phyloP scores from a whole-genome alignment of 2,329 filamentous ascomycete genomes.

The Chaetomium olivaceum region DNA sequence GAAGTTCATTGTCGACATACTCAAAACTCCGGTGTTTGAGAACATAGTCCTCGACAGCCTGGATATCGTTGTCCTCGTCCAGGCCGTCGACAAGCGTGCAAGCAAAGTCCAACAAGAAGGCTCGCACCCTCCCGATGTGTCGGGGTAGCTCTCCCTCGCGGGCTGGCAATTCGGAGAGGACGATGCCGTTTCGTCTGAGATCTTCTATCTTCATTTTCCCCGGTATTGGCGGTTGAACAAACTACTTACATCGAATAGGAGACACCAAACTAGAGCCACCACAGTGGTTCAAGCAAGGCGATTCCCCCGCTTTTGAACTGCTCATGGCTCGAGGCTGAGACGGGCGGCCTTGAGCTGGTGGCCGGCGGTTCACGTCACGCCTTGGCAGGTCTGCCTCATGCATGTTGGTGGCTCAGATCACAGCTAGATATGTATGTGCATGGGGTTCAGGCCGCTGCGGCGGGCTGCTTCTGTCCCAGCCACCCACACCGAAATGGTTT shows the following conservation, averaged over 20 bases:
- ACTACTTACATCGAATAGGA: not conserved
- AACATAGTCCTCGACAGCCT: not conserved
- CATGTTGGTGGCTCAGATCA: conserved; percentile 1
- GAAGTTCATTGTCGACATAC: not conserved
- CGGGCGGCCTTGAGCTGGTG: not conserved
- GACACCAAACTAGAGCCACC: not conserved
- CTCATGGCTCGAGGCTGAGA: not conserved
- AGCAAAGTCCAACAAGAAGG: not conserved
- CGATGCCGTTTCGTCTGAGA: not conserved
- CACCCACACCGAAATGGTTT: not conserved
- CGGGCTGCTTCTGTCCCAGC: not conserved
- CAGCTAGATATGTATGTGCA: not conserved
- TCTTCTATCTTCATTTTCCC: not conserved
- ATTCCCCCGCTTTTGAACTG: not conserved
- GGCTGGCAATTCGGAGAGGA: not conserved
- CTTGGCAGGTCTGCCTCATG: not conserved
- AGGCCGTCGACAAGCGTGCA: not conserved
- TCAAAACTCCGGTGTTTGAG: not conserved
- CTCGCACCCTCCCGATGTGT: not conserved
- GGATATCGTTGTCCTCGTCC: not conserved
- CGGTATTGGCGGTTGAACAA: not conserved
- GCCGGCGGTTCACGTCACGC: not conserved
- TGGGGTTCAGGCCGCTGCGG: not conserved
- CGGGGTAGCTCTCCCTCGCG: not conserved
- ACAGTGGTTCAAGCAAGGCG: not conserved